A percentile compares a stretch with the other conserved stretches of the same genome.
Conservation (phyloP, 2,329 filamentous ascomycete genomes). For the Pseudogymnoascus sp. region DNA sequence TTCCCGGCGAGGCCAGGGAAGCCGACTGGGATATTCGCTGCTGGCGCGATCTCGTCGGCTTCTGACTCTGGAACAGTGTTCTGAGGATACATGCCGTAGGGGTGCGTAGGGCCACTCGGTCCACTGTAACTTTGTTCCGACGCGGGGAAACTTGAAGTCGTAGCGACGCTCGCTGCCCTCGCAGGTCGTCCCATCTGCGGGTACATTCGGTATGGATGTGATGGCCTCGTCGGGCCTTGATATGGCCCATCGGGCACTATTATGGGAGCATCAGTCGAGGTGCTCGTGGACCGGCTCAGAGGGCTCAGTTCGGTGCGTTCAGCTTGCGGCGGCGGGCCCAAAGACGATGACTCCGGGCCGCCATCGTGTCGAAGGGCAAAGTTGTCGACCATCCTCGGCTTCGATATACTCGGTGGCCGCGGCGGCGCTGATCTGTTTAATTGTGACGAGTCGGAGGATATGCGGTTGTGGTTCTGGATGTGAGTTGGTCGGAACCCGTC, state of each 20-base stretch:
- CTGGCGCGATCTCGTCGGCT: conserved; percentile 30
- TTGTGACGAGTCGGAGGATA: conserved; percentile 18
- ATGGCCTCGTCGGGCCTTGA: conserved; percentile 56
- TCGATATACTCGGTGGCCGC: conserved; percentile 49
- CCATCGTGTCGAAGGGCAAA: conserved; percentile 48
- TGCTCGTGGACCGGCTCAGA: conserved; percentile 22
- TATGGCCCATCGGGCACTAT: conserved; percentile 45
- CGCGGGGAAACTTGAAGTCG: conserved; percentile 58
- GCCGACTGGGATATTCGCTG: conserved; percentile 55
- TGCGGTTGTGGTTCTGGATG: conserved; percentile 16
- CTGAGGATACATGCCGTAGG: conserved; percentile 81
- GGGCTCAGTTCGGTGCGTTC: conserved; percentile 7
- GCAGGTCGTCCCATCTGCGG: conserved; percentile 59
- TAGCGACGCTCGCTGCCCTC: conserved; percentile 58
- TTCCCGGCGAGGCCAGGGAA: conserved; percentile 59
- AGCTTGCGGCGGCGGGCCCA: background rate
- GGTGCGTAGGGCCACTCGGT: conserved; percentile 65
- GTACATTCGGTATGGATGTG: conserved; percentile 83
- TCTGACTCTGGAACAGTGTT: conserved; percentile 58
- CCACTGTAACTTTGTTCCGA: conserved; percentile 52
- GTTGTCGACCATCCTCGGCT: conserved; percentile 44
- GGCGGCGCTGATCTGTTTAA: conserved; percentile 23
- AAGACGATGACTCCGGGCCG: conserved; percentile 19
- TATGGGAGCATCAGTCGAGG: conserved; percentile 22
- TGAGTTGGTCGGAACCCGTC: conserved; percentile 42